Conservation (phyloP, 2,329 filamentous ascomycete genomes). For the Nectriaceae sp. region DNA sequence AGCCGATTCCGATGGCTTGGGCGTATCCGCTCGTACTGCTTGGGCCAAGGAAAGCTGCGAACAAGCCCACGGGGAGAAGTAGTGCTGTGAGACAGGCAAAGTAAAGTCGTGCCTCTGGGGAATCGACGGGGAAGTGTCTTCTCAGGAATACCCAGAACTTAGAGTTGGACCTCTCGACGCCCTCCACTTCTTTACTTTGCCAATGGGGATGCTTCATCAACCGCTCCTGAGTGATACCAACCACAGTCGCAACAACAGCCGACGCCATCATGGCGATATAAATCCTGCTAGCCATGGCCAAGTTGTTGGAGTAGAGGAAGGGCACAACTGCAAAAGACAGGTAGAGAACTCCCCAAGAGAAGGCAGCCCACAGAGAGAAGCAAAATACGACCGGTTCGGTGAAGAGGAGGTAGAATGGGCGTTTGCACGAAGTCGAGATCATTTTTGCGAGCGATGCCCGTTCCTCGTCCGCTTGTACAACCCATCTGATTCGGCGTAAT, state of each 20-base stretch:
- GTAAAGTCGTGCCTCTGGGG: constrained; percentile 79
- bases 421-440: constrained; percentile 71
- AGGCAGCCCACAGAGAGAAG: constrained; percentile 88
- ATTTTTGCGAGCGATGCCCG: constrained; percentile 67
- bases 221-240: constrained; percentile 74
- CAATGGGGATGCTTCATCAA: constrained; percentile 52
- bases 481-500: constrained; percentile 69
- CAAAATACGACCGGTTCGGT: constrained; percentile 81
- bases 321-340: constrained; percentile 81
- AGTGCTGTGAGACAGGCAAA: constrained; percentile 77
- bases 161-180: constrained; percentile 27
- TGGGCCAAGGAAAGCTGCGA: constrained; percentile 44
- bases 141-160: constrained; percentile 49
- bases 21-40: constrained; percentile 27
- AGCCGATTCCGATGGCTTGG: constrained; percentile 60
- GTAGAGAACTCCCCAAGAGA: constrained; percentile 88
- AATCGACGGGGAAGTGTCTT: constrained; percentile 48
- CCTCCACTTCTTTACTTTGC: constrained; percentile 22
- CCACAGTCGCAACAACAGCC: constrained; percentile 62
- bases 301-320: constrained; percentile 69
- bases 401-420: constrained; percentile 76
- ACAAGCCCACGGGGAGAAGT: constrained; percentile 77
- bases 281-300: constrained; percentile 68
- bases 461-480: constrained; percentile 77
- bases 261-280: constrained; percentile 75